A percentile compares a stretch with the other conserved stretches of the same genome.
Conservation (phyloP, 768 basidiomycete species). For the Suillus weaverae region DNA sequence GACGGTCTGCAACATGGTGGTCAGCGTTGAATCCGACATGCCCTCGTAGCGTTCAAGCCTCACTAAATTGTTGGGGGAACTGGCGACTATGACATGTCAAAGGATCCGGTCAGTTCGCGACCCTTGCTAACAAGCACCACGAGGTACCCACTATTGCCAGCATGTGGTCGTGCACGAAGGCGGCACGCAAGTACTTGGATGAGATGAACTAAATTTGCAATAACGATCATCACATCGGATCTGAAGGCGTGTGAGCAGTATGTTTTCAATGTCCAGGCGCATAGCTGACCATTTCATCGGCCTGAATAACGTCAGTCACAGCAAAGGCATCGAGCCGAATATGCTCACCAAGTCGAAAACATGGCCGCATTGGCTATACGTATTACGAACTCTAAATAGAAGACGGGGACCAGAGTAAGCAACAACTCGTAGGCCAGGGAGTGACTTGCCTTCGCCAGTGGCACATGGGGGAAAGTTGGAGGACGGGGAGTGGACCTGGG, state of each 20-base stretch:
- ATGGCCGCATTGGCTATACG: slow-evolving; percentile 59
- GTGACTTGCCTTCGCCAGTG: slow-evolving; percentile 63
- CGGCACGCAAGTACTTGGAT: slow-evolving; percentile 57
- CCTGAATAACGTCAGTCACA: slow-evolving; percentile 37
- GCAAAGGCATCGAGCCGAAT: slow-evolving; percentile 1
- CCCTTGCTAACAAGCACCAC: slow-evolving; percentile 11
- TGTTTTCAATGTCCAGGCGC: slow-evolving; percentile 13
- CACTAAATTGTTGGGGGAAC: slow-evolving; percentile 71
- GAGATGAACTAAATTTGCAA: slow-evolving; percentile 72
- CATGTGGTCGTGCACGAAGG: slow-evolving; percentile 61
- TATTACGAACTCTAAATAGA: slow-evolving; percentile 57
- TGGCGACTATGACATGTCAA: slow-evolving; percentile 48
- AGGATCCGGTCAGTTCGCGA: slow-evolving; percentile 24
- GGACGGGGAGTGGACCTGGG: slow-evolving; percentile 20
- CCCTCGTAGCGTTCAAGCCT: slow-evolving; percentile 28
- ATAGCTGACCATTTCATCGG: slow-evolving; percentile 55
- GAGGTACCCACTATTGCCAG: slow-evolving; percentile 71
- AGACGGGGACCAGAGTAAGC: slow-evolving; percentile 11
- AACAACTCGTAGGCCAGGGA: slow-evolving; percentile 17
- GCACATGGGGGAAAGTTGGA: slow-evolving; percentile 52
- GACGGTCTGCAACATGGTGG: slow-evolving; percentile 30
- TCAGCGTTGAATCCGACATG: slow-evolving; percentile 17
- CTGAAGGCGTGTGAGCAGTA: slow-evolving; percentile 37
- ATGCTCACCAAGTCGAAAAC: slow-evolving; percentile 49
- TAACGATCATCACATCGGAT: slow-evolving; percentile 61